These are phyloP conservation scores for Zanthoxylum bungeanum DNA, from an alignment of 345 rosid genomes.

Conservation along the genomic window DNA sequence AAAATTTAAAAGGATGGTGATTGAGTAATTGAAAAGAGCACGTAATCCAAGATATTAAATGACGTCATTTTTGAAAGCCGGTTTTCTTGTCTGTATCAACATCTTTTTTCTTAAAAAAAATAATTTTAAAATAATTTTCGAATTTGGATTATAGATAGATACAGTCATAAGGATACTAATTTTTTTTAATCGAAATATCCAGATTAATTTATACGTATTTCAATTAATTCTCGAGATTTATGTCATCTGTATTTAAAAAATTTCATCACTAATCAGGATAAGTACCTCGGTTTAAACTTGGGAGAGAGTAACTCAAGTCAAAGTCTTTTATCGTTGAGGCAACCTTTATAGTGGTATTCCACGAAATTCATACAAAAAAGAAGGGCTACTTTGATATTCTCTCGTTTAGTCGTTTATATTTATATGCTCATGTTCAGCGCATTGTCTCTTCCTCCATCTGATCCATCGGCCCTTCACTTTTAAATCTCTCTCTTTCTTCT, in stretches of 20 bases:
- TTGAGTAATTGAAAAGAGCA: too few relatives aligned
- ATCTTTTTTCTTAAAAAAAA: neutral
- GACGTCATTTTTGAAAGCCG: neutral
- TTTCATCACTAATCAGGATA: too few relatives aligned
- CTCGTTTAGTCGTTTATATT: too few relatives aligned
- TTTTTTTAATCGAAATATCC: too few relatives aligned
- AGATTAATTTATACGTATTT: too few relatives aligned
- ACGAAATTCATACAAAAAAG: neutral
- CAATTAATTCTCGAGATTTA: too few relatives aligned
- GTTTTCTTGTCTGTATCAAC: neutral
- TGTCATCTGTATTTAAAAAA: too few relatives aligned
- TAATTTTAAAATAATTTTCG: neutral
- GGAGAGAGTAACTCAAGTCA: too few relatives aligned
- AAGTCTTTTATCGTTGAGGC: too few relatives aligned
- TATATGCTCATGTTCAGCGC: conserved; percentile 13
- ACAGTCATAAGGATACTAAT: neutral
- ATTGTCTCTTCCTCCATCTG: conserved; percentile 8
- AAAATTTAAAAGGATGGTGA: too few relatives aligned
- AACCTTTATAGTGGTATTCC: neutral
- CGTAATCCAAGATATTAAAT: too few relatives aligned
- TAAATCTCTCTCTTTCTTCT: neutral
- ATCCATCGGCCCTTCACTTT: conserved; percentile 6
- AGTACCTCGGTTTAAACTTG: too few relatives aligned
- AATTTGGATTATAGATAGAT: neutral
- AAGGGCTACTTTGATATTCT: conserved; percentile 1